Conservation (phyloP, 257 asterid species). For the Capsicum rhomboideum region DNA sequence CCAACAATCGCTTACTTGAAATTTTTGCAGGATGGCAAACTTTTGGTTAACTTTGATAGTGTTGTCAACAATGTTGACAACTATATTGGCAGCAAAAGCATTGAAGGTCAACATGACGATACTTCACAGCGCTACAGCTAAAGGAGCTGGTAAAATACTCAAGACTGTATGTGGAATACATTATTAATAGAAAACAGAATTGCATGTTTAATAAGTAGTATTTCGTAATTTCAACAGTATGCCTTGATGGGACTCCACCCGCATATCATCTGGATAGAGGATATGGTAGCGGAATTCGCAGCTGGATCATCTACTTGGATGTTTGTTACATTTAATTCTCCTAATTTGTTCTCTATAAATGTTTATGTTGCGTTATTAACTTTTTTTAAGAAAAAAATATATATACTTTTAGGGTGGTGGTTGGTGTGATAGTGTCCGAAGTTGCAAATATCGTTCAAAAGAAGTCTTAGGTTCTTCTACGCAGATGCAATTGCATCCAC, state of each 20-base stretch:
- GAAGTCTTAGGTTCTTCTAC: constrained; percentile 54
- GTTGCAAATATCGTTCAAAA: constrained; percentile 32
- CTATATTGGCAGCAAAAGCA: background rate
- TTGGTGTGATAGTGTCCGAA: constrained; percentile 59
- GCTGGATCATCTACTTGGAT: background rate
- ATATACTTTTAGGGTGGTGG: constrained; percentile 57
- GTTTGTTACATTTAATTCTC: background rate
- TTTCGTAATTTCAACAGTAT: background rate
- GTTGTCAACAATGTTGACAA: background rate
- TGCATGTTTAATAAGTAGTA: background rate
- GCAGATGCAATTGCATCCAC: constrained; percentile 32
- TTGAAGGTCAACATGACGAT: background rate
- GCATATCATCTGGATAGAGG: background rate
- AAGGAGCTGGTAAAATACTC: background rate
- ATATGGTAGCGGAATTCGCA: background rate
- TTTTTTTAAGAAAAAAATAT: background rate
- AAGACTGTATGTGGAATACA: background rate
- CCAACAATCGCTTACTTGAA: background rate
- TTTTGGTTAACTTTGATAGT: background rate
- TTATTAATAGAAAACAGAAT: background rate
- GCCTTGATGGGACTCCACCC: background rate
- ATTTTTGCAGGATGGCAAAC: background rate
- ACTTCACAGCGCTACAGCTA: background rate
- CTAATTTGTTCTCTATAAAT: background rate
- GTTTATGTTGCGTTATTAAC: background rate